Conservation (phyloP, 768 basidiomycete species). For the Favolaschia claudopus region DNA sequence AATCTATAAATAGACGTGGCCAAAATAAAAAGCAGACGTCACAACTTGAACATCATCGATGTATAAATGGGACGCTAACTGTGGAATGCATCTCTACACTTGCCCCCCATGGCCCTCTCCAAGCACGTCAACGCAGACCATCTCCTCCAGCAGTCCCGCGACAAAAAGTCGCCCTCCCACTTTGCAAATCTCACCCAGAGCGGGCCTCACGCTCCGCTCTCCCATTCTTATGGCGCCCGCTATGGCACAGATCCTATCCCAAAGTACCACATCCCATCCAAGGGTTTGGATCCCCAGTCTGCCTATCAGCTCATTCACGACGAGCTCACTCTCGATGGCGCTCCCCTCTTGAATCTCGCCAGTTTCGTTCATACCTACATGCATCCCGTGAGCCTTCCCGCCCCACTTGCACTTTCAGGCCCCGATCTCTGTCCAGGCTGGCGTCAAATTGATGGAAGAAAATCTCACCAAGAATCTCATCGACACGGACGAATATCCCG, state of each 20-base stretch:
- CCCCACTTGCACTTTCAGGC: neutral
- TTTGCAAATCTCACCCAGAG: conserved; percentile 45
- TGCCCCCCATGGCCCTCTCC: conserved; percentile 61
- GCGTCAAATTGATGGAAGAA: conserved; percentile 62
- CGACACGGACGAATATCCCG: conserved; percentile 71
- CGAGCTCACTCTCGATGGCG: conserved; percentile 71
- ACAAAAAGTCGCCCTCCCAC: conserved; percentile 48
- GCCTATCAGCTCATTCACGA: conserved; percentile 66
- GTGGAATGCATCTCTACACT: too few species aligned
- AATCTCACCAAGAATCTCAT: conserved; percentile 75
- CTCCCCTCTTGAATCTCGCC: conserved; percentile 68
- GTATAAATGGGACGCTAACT: too few species aligned
- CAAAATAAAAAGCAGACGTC: neutral
- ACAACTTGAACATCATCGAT: too few species aligned
- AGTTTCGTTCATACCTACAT: conserved; percentile 72
- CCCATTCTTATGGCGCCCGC: conserved; percentile 64
- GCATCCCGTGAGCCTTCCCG: conserved; percentile 40
- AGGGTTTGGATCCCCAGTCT: conserved; percentile 66
- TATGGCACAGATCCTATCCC: conserved; percentile 75
- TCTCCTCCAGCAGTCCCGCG: conserved; percentile 65
- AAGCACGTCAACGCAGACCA: conserved; percentile 77
- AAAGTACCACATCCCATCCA: conserved; percentile 55
- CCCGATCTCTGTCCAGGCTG: conserved; percentile 37
- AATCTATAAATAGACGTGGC: neutral
- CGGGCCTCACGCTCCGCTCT: conserved; percentile 36